These are phyloP conservation scores for Aspergillus alliaceus DNA, from an alignment of 2,329 filamentous ascomycete genomes.

Conservation along the genomic window DNA sequence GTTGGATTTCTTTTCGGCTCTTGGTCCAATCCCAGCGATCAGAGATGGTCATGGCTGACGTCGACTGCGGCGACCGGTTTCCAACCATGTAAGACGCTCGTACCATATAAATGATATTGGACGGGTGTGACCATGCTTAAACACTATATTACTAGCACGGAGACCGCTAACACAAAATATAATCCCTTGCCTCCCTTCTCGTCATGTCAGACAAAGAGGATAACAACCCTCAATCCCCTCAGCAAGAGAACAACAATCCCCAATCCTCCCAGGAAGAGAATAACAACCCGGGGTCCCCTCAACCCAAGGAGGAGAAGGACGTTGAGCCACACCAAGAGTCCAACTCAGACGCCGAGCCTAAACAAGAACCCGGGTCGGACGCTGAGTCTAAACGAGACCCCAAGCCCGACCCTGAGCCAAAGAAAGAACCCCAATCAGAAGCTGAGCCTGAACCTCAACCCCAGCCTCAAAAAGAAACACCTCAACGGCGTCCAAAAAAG, in stretches of 20 bases:
- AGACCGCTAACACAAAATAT: constrained; percentile 1
- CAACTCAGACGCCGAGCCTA: constrained; percentile 3
- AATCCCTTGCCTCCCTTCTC: constrained; percentile 21
- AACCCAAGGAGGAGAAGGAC: constrained; percentile 32
- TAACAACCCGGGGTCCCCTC: constrained; percentile 16
- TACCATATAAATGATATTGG: constrained; percentile 5
- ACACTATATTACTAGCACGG: constrained; percentile 1
- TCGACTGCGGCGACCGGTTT: neutral
- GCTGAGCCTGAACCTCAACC: constrained; percentile 42
- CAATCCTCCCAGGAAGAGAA: neutral
- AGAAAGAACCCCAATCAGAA: constrained; percentile 31
- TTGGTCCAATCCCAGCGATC: constrained; percentile 1
- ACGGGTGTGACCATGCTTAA: constrained; percentile 22
- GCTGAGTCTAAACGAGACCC: constrained; percentile 37
- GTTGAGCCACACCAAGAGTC: neutral
- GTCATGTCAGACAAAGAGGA: constrained; percentile 31
- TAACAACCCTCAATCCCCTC: constrained; percentile 12
- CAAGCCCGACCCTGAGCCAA: constrained; percentile 25
- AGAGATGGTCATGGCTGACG: constrained; percentile 6
- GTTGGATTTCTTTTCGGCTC: neutral
- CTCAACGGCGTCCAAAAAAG: constrained; percentile 8
- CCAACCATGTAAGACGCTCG: neutral
- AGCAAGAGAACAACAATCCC: constrained; percentile 23
- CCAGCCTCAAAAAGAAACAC: constrained; percentile 38
- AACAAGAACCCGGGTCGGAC: constrained; percentile 14